Evolutionary conservation across 1,284 basidiomycete genomes (phyloP), one percentile per base, ranked within the genome.

Genomic region (Leccinum angustisporum): DNA sequence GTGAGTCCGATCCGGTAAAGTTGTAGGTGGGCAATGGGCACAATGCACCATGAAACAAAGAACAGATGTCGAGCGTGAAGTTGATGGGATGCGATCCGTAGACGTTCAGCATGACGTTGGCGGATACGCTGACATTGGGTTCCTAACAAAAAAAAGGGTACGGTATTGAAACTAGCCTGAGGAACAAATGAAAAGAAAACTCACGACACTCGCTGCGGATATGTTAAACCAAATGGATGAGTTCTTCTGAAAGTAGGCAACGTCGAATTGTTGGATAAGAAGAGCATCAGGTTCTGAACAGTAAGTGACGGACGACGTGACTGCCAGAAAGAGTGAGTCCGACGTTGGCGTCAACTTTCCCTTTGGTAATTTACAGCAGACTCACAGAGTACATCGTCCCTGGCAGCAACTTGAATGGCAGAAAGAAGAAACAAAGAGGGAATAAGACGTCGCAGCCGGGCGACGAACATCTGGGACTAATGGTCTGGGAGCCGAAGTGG

Each of bases 21-120:
- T 94, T 91, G 80, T 94, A 91, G 69, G 84, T 82, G 2, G 94
- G 94, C 3, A 97, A 80, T 0, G 94, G 94, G 72, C 95, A 97
- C 11, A 97, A 80, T n/a, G 87, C 87, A 38, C 92, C 92, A 61
- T 78, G 74, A 31, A 95, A 81, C 50, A 92, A 80, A 59, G 78
- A 78, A 80, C 95, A 97, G 34, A 97, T 82, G 74, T 91, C 84
- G 65, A 95, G 76, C 16, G 91, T 91, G 66, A 88, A 70, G 72
- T 96, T 96, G 68, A 95, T 69, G 13, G 88, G 84, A 48, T 86
- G 80, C 73, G 86, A 84, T 62, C 94, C 94, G 68, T 96, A 97
- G 21, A 89, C 88, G 65, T 92, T 91, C 69, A 95, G 75, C 66
- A 91, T 81, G 57, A 97, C 77, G 68, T 90, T 89, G 36, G 92